These are phyloP conservation scores for Anaeromyces robustus DNA, from an alignment of 192 early-diverging fungal species.

Conservation along the genomic window DNA sequence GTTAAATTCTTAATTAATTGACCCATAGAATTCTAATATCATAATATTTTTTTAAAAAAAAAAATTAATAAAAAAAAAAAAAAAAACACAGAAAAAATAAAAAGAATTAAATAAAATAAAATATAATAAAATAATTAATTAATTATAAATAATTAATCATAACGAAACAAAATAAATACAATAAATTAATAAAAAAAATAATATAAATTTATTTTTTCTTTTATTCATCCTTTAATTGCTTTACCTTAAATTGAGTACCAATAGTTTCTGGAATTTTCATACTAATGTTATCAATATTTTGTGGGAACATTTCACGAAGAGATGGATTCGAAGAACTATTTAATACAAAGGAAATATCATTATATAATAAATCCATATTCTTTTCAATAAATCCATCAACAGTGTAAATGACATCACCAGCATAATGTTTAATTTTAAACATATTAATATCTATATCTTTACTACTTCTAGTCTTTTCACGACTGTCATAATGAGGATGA, in stretches of 20 bases:
- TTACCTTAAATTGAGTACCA: constrained; percentile 78
- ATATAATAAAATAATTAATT: no score
- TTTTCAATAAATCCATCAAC: constrained; percentile 89
- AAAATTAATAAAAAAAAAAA: no score
- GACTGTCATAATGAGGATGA: background rate
- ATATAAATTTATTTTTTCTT: no score
- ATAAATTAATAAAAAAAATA: no score
- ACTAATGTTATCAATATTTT: constrained; percentile 68
- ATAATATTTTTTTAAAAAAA: no score
- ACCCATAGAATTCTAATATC: background rate
- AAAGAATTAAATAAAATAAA: no score
- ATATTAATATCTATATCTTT: constrained; percentile 11
- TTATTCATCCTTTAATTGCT: background rate
- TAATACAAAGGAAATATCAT: constrained; percentile 43
- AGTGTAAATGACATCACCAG: constrained; percentile 86
- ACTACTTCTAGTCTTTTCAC: background rate
- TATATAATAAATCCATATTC: constrained; percentile 90
- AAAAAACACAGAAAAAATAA: no score
- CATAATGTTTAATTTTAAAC: constrained; percentile 88
- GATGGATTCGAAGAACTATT: constrained; percentile 35
- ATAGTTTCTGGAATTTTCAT: constrained; percentile 96
- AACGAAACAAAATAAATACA: no score
- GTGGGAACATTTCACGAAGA: constrained; percentile 70
- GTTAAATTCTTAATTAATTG: background rate
- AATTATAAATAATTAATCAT: no score